phyloP scores from a whole-genome alignment of 2,329 filamentous ascomycete genomes.

The Colletotrichum musicola region DNA sequence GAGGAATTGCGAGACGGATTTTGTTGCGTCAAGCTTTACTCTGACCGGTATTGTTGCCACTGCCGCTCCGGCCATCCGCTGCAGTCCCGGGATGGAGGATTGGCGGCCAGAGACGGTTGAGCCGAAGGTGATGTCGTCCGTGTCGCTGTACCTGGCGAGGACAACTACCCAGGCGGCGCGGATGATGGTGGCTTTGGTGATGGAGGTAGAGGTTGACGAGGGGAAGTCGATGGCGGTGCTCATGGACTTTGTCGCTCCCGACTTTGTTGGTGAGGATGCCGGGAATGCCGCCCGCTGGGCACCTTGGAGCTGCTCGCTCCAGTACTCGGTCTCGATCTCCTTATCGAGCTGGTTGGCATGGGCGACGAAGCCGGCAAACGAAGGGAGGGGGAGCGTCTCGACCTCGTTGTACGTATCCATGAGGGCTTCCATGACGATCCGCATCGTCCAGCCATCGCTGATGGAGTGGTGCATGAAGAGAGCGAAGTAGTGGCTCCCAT shows the following conservation, averaged over 20 bases:
- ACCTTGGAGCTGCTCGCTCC: too few species aligned
- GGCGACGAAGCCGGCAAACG: slow-evolving; percentile 37
- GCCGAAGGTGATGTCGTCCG: slow-evolving; percentile 54
- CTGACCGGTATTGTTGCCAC: slow-evolving; percentile 35
- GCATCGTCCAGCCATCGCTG: slow-evolving; percentile 23
- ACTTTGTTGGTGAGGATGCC: too few species aligned
- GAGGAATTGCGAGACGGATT: slow-evolving; percentile 35
- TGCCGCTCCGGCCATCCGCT: slow-evolving; percentile 46
- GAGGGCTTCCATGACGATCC: slow-evolving; percentile 9
- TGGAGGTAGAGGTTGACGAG: neutral
- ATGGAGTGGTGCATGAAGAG: slow-evolving; percentile 24
- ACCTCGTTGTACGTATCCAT: slow-evolving; percentile 23
- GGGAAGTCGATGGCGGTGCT: slow-evolving; percentile 2
- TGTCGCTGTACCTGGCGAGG: slow-evolving; percentile 51
- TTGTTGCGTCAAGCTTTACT: slow-evolving; percentile 32
- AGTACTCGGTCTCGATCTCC: too few species aligned
- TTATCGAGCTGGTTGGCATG: neutral
- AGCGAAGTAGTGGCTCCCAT: slow-evolving; percentile 3
- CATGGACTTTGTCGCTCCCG: neutral
- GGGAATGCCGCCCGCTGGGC: too few species aligned
- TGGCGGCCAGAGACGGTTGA: slow-evolving; percentile 50
- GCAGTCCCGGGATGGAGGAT: slow-evolving; percentile 21
- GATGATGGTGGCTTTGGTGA: slow-evolving; percentile 45
- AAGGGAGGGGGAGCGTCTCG: neutral
- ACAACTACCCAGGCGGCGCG: slow-evolving; percentile 58